A percentile compares a stretch with the other conserved stretches of the same genome.
Evolutionary conservation across 2,329 filamentous ascomycete species (phyloP).

Genomic region (Aspergillus puulaauensis): DNA sequence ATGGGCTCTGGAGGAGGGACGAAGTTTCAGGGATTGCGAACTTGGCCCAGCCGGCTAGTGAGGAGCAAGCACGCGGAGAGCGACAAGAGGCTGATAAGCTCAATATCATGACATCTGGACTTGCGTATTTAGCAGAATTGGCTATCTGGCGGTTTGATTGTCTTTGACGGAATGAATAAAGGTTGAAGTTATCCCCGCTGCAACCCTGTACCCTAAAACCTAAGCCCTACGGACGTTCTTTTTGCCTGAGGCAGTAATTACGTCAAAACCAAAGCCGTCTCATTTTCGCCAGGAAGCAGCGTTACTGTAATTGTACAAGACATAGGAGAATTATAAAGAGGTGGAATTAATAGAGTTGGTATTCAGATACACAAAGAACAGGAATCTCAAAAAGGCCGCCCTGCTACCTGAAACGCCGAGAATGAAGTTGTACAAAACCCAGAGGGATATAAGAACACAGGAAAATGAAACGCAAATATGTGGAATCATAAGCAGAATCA

Average conservation of each 20-base stretch:
- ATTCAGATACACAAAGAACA: neutral
- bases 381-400: constrained; percentile 7
- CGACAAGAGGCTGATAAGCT: neutral
- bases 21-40: neutral
- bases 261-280: constrained; percentile 1
- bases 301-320: neutral
- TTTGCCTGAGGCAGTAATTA: constrained; percentile 6
- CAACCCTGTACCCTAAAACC: constrained; percentile 25
- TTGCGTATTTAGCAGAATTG: neutral
- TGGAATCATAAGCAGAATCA: neutral
- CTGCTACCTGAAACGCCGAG: constrained; percentile 7
- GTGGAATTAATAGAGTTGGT: neutral
- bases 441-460: constrained; percentile 13
- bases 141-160: neutral
- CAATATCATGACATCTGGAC: neutral
- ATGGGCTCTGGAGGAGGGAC: constrained; percentile 11
- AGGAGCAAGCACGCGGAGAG: neutral
- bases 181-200: neutral
- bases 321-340: neutral
- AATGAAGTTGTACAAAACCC: constrained; percentile 9
- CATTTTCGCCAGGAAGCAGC: neutral
- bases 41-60: neutral
- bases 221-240: constrained; percentile 22
- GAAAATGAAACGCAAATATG: constrained; percentile 1
- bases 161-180: neutral